Evolutionary conservation across 257 asterid species (phyloP), one percentile per base, ranked within the genome.

Genomic region (Cruciata laevipes): DNA sequence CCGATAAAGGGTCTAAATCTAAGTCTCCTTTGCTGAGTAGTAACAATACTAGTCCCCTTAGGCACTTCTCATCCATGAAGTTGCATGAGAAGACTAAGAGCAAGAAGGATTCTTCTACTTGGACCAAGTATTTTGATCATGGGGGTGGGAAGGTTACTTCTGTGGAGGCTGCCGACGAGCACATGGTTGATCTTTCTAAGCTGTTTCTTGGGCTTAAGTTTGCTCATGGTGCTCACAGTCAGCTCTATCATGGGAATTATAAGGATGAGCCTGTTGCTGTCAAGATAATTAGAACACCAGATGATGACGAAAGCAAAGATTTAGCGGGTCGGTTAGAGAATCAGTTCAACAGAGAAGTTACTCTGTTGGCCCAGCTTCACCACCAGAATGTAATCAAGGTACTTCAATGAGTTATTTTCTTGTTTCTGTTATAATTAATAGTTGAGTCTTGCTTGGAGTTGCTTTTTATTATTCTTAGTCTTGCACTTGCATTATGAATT

Each of bases 141-240:
- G 72, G 27, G 27, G 77, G 83, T 56, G 72, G 81, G 4, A 70
- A 72, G 74, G 81, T 80, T 25, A 76, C 62, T 0, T 71, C 84
- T 13, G 76, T 80, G 59, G 84, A 77, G 65, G 44, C 77, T 14
- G 74, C 69, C 0, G 84, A 80, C 32, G 77, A 68, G 55, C 37
- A 71, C 69, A 61, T 59, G 59, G 68, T 80, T 68, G 77, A 80
- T 77, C 77, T 77, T 40, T 76, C 84, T 0, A 77, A 80, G 75
- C 75, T 80, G 33, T 76, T 71, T 77, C 79, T 80, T 51, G 84
- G 84, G 68, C 75, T 73, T 27, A 64, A 69, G 32, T 76, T 80
- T 74, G 84, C 84, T 40, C 79, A 80, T 71, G 84, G 84, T 10
- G 84, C 84, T 0, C 82, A 80, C 69, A 80, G 84, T 69, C 82